Evolutionary conservation across 2,329 filamentous ascomycete species (phyloP), one percentile per base, ranked within the genome.

Genomic region (Fusarium sp.): DNA sequence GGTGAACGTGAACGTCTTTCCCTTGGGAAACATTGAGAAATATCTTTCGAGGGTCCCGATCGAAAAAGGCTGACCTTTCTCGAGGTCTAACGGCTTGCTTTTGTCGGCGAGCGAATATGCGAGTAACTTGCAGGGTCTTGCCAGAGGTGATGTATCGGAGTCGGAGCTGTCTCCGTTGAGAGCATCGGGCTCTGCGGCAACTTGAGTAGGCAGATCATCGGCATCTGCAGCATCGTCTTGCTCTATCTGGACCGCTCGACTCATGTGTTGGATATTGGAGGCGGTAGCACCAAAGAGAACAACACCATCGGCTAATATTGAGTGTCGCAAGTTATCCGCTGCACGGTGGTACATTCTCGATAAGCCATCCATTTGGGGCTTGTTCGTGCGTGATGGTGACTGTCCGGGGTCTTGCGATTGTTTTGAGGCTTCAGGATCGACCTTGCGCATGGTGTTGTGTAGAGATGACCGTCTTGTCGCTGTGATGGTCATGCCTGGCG

Each of bases 281-380:
- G 72, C 62, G 2, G 72, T 70, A 4, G 72, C 68, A 3, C 71
- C 72, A 19, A 72, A 71, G 11, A 74, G 47, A 7, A 71, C 70
- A 6, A 72, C 72, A 0, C 72, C 72, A 23, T 74, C 72, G 0
- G 72, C 72, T 9, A 72, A 55, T 0, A 72, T 73, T 0, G 72
- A 68, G 15, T 66, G 62, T 15, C 72, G 71, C 6, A 74, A 45
- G 0, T 72, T 67, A 4, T 72, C 68, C 10, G 72, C 68, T 7
- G 72, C 72, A 4, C 66, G 63, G 5, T 68, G 63, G 29, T 66
- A 73, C 61, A 73, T 66, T 4, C 52, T 66, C 3, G 66, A 66
- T 4, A 73, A 36, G 2, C 66, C 51, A 8, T 71, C 67, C 4
- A 45, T 50, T 14, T 64, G 66, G 2, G 57, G 57, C 14, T 60